These are phyloP conservation scores for Plasmodium chabaudi DNA, from an alignment of 169 alveolate species.

Conservation along the genomic window DNA sequence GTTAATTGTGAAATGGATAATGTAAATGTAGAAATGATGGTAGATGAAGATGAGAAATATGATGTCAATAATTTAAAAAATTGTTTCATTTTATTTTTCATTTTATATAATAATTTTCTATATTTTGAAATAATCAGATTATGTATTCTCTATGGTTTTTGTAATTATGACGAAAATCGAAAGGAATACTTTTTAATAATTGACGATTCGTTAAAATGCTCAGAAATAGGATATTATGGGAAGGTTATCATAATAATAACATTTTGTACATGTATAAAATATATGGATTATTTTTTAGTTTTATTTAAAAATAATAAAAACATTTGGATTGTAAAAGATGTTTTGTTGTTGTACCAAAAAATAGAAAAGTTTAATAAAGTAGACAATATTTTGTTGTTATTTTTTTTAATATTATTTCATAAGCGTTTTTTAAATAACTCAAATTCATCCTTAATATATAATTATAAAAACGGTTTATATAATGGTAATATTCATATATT, in stretches of 20 bases:
- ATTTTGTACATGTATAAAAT: slow-evolving; percentile 46
- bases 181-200: slow-evolving; percentile 26
- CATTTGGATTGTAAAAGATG: slow-evolving; percentile 2
- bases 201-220: slow-evolving; percentile 64
- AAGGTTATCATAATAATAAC: slow-evolving; percentile 48
- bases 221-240: slow-evolving; percentile 18
- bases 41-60: no score
- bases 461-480: slow-evolving; percentile 48
- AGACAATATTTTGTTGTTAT: slow-evolving; percentile 29
- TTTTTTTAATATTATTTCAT: slow-evolving; percentile 45
- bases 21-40: neutral
- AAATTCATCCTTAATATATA: slow-evolving; percentile 18
- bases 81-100: slow-evolving; percentile 24
- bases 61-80: neutral
- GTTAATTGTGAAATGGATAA: neutral
- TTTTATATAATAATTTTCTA: slow-evolving; percentile 58
- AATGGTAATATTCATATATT: slow-evolving; percentile 48
- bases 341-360: neutral
- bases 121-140: slow-evolving; percentile 68
- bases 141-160: slow-evolving; percentile 57
- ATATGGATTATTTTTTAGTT: slow-evolving; percentile 23
- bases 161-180: slow-evolving; percentile 72
- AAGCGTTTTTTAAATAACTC: slow-evolving; percentile 26
- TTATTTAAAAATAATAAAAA: slow-evolving; percentile 29
- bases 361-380: slow-evolving; percentile 2